Evolutionary conservation across 345 rosid species (phyloP).

Genomic region (Crucihimalaya himalaica): DNA sequence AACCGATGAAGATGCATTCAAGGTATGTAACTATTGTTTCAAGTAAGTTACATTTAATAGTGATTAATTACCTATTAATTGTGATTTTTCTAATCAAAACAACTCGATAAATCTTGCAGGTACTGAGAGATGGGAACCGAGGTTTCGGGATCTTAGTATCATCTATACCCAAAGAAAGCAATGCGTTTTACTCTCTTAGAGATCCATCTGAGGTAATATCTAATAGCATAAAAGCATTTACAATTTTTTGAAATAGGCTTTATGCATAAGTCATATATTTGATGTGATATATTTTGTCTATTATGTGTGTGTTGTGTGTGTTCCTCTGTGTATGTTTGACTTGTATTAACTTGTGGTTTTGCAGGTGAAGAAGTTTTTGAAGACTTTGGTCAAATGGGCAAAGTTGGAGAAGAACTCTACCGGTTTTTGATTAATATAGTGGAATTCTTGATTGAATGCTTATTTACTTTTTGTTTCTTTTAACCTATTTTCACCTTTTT

Average conservation of each 20-base stretch:
- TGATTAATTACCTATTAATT: background rate
- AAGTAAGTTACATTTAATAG: background rate
- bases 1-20: conserved; percentile 92
- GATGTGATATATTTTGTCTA: no score
- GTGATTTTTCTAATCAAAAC: background rate
- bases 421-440: background rate
- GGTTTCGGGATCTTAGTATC: conserved; percentile 90
- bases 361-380: conserved; percentile 82
- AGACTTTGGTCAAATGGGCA: conserved; percentile 69
- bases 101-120: conserved; percentile 38
- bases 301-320: background rate
- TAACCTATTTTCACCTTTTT: background rate
- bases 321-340: background rate
- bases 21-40: conserved; percentile 42
- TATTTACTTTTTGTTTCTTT: background rate
- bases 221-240: background rate
- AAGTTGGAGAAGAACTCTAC: conserved; percentile 32
- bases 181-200: conserved; percentile 70
- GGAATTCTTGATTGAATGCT: background rate
- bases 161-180: conserved; percentile 69
- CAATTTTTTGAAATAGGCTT: background rate
- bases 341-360: background rate
- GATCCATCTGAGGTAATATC: conserved; percentile 67
- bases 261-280: background rate
- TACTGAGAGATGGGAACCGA: conserved; percentile 52